Evolutionary conservation across 495 filamentous ascomycete species (phyloP).

Genomic region (Acidiella bohemica): DNA sequence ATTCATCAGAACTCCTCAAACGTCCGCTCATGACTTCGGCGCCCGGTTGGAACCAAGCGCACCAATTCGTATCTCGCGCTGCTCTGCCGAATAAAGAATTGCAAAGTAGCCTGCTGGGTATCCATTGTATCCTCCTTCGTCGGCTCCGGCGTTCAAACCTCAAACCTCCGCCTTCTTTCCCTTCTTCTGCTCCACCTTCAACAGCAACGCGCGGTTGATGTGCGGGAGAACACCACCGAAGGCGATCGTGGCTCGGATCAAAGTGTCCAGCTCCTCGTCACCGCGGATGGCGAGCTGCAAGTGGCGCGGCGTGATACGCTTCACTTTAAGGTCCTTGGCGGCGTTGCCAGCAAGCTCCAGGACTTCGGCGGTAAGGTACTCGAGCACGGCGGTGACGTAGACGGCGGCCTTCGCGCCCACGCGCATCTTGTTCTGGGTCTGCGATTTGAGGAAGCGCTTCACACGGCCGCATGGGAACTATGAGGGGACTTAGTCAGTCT

Average conservation of each 20-base stretch:
- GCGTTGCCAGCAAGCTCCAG: slow-evolving; percentile 98
- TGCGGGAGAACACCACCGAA: slow-evolving; percentile 99
- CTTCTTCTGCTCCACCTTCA: slow-evolving; percentile 99
- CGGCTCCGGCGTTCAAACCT: too few species aligned
- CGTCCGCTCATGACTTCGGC: background rate
- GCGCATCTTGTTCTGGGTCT: slow-evolving; percentile 99
- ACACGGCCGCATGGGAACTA: slow-evolving; percentile 99
- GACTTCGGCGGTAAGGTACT: slow-evolving; percentile 97
- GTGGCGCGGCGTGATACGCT: slow-evolving; percentile 98
- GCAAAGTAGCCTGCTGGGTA: too few species aligned
- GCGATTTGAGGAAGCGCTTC: slow-evolving; percentile 98
- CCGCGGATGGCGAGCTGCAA: slow-evolving; percentile 99
- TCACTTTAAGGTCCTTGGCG: slow-evolving; percentile 99
- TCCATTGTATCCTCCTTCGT: too few species aligned
- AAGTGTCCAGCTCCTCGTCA: slow-evolving; percentile 99
- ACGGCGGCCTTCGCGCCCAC: slow-evolving; percentile 98
- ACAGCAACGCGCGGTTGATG: slow-evolving; percentile 87
- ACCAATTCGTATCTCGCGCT: background rate
- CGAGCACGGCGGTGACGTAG: slow-evolving; percentile 94
- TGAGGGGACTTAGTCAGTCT: slow-evolving; percentile 3
- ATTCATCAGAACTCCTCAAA: slow-evolving; percentile 2
- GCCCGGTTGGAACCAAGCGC: too few species aligned
- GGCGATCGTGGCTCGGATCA: slow-evolving; percentile 97
- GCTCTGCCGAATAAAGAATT: too few species aligned
- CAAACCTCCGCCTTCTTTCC: slow-evolving; percentile 57